Base-by-base conservation (phyloP, 345 rosid species). In the Eutrema heterophyllum region DNA sequence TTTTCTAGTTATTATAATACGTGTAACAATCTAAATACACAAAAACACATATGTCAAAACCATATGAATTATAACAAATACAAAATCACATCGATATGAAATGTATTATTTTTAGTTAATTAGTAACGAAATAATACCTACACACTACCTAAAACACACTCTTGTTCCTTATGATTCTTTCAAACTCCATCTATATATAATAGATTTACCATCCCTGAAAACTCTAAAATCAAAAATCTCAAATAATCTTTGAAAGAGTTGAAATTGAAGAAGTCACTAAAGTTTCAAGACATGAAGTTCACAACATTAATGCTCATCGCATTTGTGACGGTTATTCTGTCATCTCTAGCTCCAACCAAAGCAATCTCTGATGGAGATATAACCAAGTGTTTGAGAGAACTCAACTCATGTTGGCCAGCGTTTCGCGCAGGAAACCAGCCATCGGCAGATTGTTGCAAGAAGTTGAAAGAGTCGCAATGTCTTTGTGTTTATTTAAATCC, bases 391-490 rank as follows among this genome's bases (percentile, higher is more conserved):
- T 69, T 80, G 12, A 21, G 11, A 63, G 62, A 83, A 80, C 78
- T 88, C 83, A 80, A 71, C 61, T 38, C 86, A 10, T 86, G 88
- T 71, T 5, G 43, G 21, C 5, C 56, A 10, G 83, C 90, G 0
- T 32, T 83, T 70, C 67, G 35, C 1, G 58, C 78, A 1, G 9
- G 70, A 3, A 9, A 66, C 0, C 66, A 62, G 8, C 90, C 93
- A 0, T 70, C 88, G 0, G 1, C 5, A 3, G 1, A 21, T 24
- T 84, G 94, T 80, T 88, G 91, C 79, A 30, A 13, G 59, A 84
- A 73, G 62, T 10, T 82, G 78, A 80, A 58, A 73, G 80, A 80
- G 78, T 87, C 85, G 81, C 68, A 35, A 74, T 88, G 91, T 75
- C 73, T 88, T 27, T 88, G 91, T 21, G 77, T 75, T 18, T 86